These are phyloP conservation scores for Nannochloropsis gaditana DNA, from an alignment of 108 stramenopile genomes.

Conservation along the genomic window DNA sequence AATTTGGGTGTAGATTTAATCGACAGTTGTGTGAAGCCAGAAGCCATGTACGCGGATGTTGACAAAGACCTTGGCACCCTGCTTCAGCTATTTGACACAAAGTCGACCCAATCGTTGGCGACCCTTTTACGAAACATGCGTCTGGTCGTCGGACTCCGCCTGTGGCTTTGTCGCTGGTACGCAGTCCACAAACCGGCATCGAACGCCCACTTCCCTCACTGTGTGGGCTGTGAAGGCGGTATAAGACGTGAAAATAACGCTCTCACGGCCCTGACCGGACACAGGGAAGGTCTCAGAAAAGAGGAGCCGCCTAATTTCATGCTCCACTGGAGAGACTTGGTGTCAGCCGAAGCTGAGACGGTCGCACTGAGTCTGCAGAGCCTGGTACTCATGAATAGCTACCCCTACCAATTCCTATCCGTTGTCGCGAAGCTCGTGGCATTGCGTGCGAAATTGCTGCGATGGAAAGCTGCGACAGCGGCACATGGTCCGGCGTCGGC, in stretches of 20 bases:
- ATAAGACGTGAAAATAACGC: neutral
- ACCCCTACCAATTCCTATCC: neutral
- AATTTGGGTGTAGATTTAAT: neutral
- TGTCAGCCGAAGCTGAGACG: neutral
- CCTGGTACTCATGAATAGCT: neutral
- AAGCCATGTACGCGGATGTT: neutral
- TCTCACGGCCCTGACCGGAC: neutral
- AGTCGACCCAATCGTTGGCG: neutral
- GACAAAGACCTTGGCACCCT: neutral
- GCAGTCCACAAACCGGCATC: neutral
- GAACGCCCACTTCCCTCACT: neutral
- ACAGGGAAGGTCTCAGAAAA: neutral
- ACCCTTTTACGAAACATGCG: neutral
- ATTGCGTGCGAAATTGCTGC: neutral
- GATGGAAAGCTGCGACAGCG: neutral
- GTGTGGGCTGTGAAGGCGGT: too few species aligned
- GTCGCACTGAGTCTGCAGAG: neutral
- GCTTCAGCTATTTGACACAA: neutral
- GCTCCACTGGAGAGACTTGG: neutral
- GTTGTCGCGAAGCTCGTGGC: neutral
- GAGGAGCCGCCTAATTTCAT: neutral
- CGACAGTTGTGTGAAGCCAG: neutral
- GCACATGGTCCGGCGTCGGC: neutral
- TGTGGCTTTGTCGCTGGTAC: constrained; percentile 1
- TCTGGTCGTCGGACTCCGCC: neutral